These are phyloP conservation scores for Coleophoma cylindrospora DNA, from an alignment of 2,329 filamentous ascomycete genomes.

Conservation along the genomic window DNA sequence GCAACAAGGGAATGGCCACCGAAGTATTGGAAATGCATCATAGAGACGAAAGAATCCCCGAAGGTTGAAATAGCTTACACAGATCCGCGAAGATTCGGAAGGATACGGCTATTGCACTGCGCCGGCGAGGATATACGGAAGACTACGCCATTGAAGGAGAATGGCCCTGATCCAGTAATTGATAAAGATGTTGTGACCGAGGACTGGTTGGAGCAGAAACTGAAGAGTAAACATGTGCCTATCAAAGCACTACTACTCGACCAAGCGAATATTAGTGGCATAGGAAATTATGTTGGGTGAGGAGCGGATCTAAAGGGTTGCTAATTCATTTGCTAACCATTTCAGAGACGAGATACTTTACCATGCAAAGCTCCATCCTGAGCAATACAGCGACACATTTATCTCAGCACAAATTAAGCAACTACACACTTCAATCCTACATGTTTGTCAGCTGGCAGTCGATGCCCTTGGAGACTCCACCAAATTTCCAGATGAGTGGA, in stretches of 20 bases:
- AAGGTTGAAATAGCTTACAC: constrained; percentile 70
- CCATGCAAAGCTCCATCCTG: constrained; percentile 82
- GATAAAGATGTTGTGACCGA: constrained; percentile 75
- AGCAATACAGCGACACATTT: constrained; percentile 87
- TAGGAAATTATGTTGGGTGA: constrained; percentile 92
- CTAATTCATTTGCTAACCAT: not conserved
- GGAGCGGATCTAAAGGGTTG: constrained; percentile 15
- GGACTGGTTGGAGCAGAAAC: constrained; percentile 66
- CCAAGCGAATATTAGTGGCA: constrained; percentile 82
- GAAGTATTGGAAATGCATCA: constrained; percentile 79
- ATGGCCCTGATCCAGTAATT: constrained; percentile 87
- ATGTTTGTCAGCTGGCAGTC: constrained; percentile 76
- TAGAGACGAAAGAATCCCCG: constrained; percentile 52
- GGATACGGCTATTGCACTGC: constrained; percentile 79
- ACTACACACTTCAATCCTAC: constrained; percentile 68
- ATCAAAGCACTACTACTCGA: constrained; percentile 87
- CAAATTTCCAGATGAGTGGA: constrained; percentile 80
- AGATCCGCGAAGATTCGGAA: constrained; percentile 72
- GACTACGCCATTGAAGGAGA: constrained; percentile 76
- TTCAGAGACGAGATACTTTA: constrained; percentile 80
- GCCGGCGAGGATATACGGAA: constrained; percentile 70
- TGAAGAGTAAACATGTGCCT: constrained; percentile 74
- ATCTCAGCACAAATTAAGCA: constrained; percentile 62
- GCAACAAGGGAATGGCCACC: constrained; percentile 74
- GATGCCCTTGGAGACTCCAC: constrained; percentile 76